These are phyloP conservation scores for Cladosporium austrohemisphaericum DNA, from an alignment of 2,329 filamentous ascomycete species.

Conservation along the genomic window DNA sequence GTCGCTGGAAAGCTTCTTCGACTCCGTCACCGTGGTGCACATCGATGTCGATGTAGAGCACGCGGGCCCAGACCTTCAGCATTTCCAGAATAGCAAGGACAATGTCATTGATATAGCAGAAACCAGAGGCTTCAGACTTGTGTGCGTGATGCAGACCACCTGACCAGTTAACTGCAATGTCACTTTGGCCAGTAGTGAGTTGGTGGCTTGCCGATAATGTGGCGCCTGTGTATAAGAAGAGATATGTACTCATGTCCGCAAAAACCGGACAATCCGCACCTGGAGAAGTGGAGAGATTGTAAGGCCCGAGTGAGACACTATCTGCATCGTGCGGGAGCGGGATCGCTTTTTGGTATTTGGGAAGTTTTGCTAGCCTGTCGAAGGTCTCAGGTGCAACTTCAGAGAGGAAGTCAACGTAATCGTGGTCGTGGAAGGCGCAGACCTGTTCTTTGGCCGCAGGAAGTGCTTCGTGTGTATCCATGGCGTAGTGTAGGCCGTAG, in stretches of 20 bases:
- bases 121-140: slow-evolving; percentile 87
- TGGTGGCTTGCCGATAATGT: slow-evolving; percentile 87
- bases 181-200: slow-evolving; percentile 76
- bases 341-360: slow-evolving; percentile 36
- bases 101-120: slow-evolving; percentile 98
- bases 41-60: slow-evolving; percentile 89
- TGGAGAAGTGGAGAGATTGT: slow-evolving; percentile 58
- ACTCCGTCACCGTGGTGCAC: slow-evolving; percentile 86
- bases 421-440: slow-evolving; percentile 74
- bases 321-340: slow-evolving; percentile 40
- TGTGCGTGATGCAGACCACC: slow-evolving; percentile 94
- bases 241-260: slow-evolving; percentile 90
- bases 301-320: slow-evolving; percentile 49
- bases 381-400: slow-evolving; percentile 25
- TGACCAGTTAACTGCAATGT: slow-evolving; percentile 97
- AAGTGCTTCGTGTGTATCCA: slow-evolving; percentile 84
- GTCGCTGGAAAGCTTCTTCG: slow-evolving; percentile 83
- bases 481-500: slow-evolving; percentile 91
- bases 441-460: slow-evolving; percentile 82
- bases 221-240: slow-evolving; percentile 82
- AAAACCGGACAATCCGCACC: slow-evolving; percentile 96
- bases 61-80: slow-evolving; percentile 71
- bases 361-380: slow-evolving; percentile 52
- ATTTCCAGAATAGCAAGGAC: slow-evolving; percentile 86
- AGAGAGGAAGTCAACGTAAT: slow-evolving; percentile 81